Evolutionary conservation across 176 grass and related monocot species (phyloP).

Genomic region (Pontederia paniculata): DNA sequence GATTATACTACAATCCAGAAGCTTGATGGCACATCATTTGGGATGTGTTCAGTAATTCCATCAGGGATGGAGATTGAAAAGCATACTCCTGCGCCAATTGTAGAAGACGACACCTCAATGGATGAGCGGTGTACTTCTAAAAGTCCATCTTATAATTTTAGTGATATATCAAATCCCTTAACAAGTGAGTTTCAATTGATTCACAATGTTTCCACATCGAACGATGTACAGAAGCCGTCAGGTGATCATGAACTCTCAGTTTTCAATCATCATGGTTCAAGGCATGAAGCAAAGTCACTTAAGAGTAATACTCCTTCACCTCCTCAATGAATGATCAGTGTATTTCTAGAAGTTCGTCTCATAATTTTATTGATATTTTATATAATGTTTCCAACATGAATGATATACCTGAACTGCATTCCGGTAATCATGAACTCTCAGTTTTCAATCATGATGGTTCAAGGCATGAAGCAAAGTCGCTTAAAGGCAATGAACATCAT

Average conservation of each 20-base stretch:
- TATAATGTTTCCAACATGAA: constrained; percentile 3
- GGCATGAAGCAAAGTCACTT: no score
- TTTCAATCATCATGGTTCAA: no score
- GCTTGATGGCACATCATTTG: background rate
- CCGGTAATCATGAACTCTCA: constrained; percentile 15
- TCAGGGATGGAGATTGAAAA: constrained; percentile 17
- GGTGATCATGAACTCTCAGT: no score
- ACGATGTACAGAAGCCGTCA: no score
- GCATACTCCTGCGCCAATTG: constrained; percentile 16
- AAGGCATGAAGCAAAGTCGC: constrained; percentile 18
- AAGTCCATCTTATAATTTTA: background rate
- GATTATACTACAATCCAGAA: no score
- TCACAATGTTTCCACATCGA: constrained; percentile 12
- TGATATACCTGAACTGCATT: constrained; percentile 14
- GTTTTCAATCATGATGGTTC: constrained; percentile 10
- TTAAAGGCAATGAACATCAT: constrained; percentile 1
- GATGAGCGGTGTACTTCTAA: constrained; percentile 18
- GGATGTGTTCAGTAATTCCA: constrained; percentile 11
- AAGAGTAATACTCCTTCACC: no score
- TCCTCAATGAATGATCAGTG: no score
- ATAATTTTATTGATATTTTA: no score
- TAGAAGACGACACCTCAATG: background rate
- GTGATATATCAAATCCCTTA: background rate
- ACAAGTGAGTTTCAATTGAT: no score
- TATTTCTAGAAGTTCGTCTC: no score